Evolutionary conservation across 2,329 filamentous ascomycete genomes (phyloP), one percentile per base, ranked within the genome.

Genomic region (Fusarium palustre): DNA sequence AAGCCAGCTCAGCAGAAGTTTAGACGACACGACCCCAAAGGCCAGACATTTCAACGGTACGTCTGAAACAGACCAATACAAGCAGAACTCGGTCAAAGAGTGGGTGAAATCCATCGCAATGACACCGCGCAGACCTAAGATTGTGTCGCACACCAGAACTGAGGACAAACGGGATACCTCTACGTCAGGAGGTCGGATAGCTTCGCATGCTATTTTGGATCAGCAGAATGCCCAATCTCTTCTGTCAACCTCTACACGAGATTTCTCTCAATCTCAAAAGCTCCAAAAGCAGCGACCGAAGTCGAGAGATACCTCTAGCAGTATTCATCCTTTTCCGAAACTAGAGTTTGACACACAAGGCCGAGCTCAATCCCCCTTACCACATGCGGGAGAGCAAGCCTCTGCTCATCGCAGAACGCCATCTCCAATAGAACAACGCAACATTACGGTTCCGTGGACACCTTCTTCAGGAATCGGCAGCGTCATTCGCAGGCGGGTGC

Each of bases 401-500:
- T 10, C 33, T 31, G 15, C 22, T 16, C 41, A 43, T 20, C 41
- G 39, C 22, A 47, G 42, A 43, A 69, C 64, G 7, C 58, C 62
- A 16, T 64, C 67, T 22, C 65, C 69, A 25, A 55, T 60, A 7
- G 30, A 55, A 33, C 48, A 47, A 10, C 55, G 46, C 7, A 62
- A 50, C 22, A 47, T 46, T 13, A 43, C 38, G 11, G 34, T 57
- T 18, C 52, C 46, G 28, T 65, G 65, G 38, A 73, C 68, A n/a
- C 70, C 75, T 20, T 68, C 74, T 13, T 72, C 75, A 1, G 45
- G 69, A 2, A 64, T 78, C 15, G 55, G 72, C 6, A 68, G 56
- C 28, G 53, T 78, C 10, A 74, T 78, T 42, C 74, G 75, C 22
- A 77, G 71, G 36, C 69, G 70, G 34, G 63, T 64, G 25, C 70